Evolutionary conservation across 768 basidiomycete genomes (phyloP), one percentile per base, ranked within the genome.

Genomic region (Rhodotorula paludigena): DNA sequence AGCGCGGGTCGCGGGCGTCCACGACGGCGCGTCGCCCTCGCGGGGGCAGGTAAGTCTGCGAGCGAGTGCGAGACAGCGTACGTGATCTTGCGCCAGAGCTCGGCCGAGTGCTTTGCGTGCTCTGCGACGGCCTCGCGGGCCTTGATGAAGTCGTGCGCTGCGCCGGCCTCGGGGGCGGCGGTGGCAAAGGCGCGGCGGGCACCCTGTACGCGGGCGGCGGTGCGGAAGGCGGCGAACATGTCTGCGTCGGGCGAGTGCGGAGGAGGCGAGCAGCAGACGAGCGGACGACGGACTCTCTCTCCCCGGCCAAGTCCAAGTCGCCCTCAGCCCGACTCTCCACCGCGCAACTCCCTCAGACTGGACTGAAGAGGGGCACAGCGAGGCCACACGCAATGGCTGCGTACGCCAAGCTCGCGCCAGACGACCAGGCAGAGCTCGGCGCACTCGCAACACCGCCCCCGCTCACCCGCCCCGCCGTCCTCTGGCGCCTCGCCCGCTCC

Each of bases 41-140:
- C 39, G 55, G 5, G 41, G 11, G 41, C 41, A 10, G 41, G 20
- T 10, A 9, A 32, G 28, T 7, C 4, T 11, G 30, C 32, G 33
- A 57, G 28, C 33, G 21, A 32, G 21, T 28, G 20, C 57, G n/a
- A 5, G n/a, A 51, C 9, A 21, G 32, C 70, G 36, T 28, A 68
- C 71, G 73, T 72, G 45, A 74, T 63, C 65, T 72, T 74, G 55
- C 68, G 53, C 68, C 68, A 72, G n/a, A 67, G 48, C 57, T 74
- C 73, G 14, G 69, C 66, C 18, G 60, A 60, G 30, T 54, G 48
- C 3, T 35, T 56, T 10, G 67, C 67, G 67, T 74, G 73, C 8
- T 68, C 51, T 33, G 39, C 58, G 63, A 73, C 45, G 36, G 58
- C 61, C 51, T 64, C 36, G 39, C 69, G 57, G 9, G 45, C 20